Base-by-base conservation (phyloP, 345 rosid genomes). In the Anastatica hierochuntica region DNA sequence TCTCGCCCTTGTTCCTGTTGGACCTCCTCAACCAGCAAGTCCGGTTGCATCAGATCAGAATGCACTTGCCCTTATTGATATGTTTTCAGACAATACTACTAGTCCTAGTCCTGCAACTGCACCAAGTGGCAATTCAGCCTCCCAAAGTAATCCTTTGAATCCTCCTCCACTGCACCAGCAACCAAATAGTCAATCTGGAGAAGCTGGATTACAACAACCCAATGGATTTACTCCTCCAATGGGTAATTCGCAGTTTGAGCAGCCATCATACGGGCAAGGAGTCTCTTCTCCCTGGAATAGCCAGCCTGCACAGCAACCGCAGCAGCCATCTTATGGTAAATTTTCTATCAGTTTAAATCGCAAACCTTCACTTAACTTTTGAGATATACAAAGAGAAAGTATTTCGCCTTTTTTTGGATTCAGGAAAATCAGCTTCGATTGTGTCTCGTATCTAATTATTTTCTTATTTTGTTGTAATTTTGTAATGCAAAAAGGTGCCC, bases 1-100 rank as follows among this genome's bases (percentile, higher is more conserved):
- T 30, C 68, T 68, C 30, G 96, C 99, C 62, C 81, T 94, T 56
- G 96, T 88, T 71, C 81, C 92, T 67, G 74, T 83, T 43, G 88
- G 77, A 50, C 76, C 76, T 47, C 76, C 79, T 36, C 87, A 77
- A 53, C 67, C 84, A 44, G 66, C 69, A 60, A 70, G 73, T 43
- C 67, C 90, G 48, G 62, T 42, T 44, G 62, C 57, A 38, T 79
- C 89, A n/a, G 85, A 85, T 70, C 83, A 88, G 71, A 92, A 85
- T 67, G 94, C 95, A 26, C 85, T 92, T 26, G 82, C 77, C 65
- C 87, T 92, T 55, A 73, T 88, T 8, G 98, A 92, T 68, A 77
- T 92, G 89, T 85, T 81, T 56, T 73, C 89, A 37, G 90, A 81
- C 37, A 60, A 64, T 30, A 71, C 66, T 58, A 83, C 46, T 53